Conservation (phyloP, 2,329 filamentous ascomycete genomes). For the Talaromyces pinophilus region DNA sequence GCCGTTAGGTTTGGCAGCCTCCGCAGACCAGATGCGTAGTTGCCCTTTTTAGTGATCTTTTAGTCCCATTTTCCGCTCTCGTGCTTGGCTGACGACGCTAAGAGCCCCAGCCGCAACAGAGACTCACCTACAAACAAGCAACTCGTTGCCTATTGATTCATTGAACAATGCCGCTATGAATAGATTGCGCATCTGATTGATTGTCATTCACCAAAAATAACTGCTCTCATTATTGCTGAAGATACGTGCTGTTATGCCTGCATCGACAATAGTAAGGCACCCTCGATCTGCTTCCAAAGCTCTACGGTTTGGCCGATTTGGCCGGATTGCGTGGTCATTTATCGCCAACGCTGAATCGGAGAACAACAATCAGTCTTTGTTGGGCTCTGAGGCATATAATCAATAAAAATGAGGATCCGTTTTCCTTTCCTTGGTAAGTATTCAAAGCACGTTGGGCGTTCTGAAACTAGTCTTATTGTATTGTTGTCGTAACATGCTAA, state of each 20-base stretch:
- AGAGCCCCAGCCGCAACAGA: neutral
- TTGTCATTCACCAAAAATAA: neutral
- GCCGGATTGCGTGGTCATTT: constrained; percentile 9
- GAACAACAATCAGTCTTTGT: neutral
- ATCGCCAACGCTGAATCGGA: neutral
- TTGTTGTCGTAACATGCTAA: constrained; percentile 12
- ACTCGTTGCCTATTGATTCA: neutral
- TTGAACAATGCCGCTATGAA: constrained; percentile 1
- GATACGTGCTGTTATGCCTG: constrained; percentile 12
- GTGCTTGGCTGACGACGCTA: constrained; percentile 16
- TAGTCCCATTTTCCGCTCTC: constrained; percentile 21
- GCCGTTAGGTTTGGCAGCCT: constrained; percentile 20
- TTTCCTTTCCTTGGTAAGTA: constrained; percentile 81
- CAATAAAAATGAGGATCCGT: constrained; percentile 71
- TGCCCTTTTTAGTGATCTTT: constrained; percentile 18
- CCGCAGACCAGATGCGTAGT: constrained; percentile 36
- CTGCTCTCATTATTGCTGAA: neutral
- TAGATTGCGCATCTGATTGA: neutral
- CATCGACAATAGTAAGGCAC: neutral
- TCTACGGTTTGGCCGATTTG: neutral
- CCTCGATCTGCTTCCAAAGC: neutral
- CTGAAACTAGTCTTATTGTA: neutral
- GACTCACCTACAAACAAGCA: neutral
- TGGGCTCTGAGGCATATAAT: neutral
- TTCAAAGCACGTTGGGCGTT: neutral